Base-by-base conservation (phyloP, 345 rosid genomes). In the Draba incana region DNA sequence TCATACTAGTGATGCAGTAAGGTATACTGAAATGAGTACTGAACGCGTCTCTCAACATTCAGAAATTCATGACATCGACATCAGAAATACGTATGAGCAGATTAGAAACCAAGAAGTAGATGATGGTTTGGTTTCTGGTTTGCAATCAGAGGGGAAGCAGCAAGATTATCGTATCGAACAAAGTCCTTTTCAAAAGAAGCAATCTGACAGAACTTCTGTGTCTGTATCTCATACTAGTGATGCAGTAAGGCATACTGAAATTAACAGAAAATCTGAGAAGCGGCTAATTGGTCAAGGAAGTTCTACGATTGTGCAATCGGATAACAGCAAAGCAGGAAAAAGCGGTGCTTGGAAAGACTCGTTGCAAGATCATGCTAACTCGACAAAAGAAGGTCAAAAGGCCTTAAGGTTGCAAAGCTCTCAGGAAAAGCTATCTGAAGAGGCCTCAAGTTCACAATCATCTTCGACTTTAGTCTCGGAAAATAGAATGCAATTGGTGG, bases 241-340 rank as follows among this genome's bases (percentile, higher is more conserved):
- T 74, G 62, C 46, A 25, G 76, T 77, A 55, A 66, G 75, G 23
- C 66, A 71, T 65, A 41, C 48, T 3, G 74, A 78, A 75, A 81
- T 80, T 69, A 73, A 72, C 42, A 68, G 79, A 66, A 74, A 67
- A 71, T 78, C 83, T 62, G 85, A 76, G 74, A 62, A 70, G 66
- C 79, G 77, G 75, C 24, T 73, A 4, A 68, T 76, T 77, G 80
- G 77, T 80, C 83, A 80, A 76, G 86, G 66, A 66, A 74, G 64
- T 58, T 47, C 73, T 68, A 16, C 42, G 44, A 64, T 79, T 71
- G 78, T 55, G 69, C 57, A 75, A 51, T 65, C 72, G 54, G 75
- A 64, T 53, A 70, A 64, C 50, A 71, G 43, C 38, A 79, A 74
- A 62, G 76, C 71, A 20, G 69, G 70, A 35, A 75, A 69, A 72